Evolutionary conservation across 2,329 filamentous ascomycete species (phyloP).

Genomic region (Cordyceps farinosa): DNA sequence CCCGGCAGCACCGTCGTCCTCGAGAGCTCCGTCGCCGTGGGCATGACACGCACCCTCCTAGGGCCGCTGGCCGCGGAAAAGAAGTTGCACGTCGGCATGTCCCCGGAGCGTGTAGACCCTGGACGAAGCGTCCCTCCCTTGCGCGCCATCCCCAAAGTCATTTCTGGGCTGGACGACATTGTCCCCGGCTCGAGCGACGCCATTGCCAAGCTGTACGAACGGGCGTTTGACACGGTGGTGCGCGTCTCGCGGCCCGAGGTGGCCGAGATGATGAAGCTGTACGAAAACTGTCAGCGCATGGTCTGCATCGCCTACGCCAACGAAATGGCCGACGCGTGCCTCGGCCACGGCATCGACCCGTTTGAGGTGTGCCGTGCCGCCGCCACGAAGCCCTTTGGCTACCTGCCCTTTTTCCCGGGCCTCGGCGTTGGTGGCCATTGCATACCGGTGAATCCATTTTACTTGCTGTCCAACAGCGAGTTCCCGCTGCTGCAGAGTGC

Average conservation of each 20-base stretch:
- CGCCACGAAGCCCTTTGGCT: slow-evolving; percentile 51
- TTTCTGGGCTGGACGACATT: slow-evolving; percentile 49
- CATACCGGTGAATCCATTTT: slow-evolving; percentile 54
- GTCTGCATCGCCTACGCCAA: slow-evolving; percentile 53
- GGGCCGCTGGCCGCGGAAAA: slow-evolving; percentile 40
- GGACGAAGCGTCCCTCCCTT: slow-evolving; percentile 41
- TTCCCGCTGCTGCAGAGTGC: slow-evolving; percentile 46
- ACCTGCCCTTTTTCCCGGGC: slow-evolving; percentile 44
- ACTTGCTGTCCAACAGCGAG: slow-evolving; percentile 45
- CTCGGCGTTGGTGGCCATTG: slow-evolving; percentile 54
- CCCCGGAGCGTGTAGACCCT: slow-evolving; percentile 51
- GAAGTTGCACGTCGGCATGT: slow-evolving; percentile 48
- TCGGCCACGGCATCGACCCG: slow-evolving; percentile 42
- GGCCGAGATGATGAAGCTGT: slow-evolving; percentile 56
- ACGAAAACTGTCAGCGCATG: slow-evolving; percentile 57
- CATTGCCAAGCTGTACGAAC: slow-evolving; percentile 43
- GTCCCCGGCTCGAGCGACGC: slow-evolving; percentile 42
- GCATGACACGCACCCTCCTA: slow-evolving; percentile 50
- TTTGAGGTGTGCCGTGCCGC: slow-evolving; percentile 49
- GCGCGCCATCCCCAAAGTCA: slow-evolving; percentile 48
- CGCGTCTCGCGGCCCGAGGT: slow-evolving; percentile 50
- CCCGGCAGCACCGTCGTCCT: slow-evolving; percentile 47
- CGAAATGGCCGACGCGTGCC: slow-evolving; percentile 54
- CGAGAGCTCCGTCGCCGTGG: slow-evolving; percentile 52
- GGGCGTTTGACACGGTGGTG: slow-evolving; percentile 46